Percentiles rank a stretch among this genome's conserved stretches.
Evolutionary conservation across 495 filamentous ascomycete genomes (phyloP).

Genomic region (Letharia lupina): DNA sequence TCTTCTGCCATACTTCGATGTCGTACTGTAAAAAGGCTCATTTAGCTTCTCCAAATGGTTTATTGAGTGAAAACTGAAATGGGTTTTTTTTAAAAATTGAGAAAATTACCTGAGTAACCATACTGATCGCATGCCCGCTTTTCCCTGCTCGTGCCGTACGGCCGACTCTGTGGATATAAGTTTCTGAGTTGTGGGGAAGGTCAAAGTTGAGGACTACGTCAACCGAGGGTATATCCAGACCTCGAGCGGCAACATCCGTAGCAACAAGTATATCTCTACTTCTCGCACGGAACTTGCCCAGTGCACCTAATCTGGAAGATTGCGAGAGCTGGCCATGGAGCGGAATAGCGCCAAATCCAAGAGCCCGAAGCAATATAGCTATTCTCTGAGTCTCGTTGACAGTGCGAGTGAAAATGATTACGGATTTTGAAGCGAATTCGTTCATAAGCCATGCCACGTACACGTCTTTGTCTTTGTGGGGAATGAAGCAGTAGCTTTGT

Average conservation of each 20-base stretch:
- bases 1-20: constrained; percentile 74
- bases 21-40: constrained; percentile 54
- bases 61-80: too few species aligned
- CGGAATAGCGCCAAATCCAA: constrained; percentile 81
- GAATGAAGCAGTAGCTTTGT: constrained; percentile 76
- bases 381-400: constrained; percentile 83
- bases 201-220: constrained; percentile 87
- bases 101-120: constrained; percentile 52
- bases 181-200: constrained; percentile 73
- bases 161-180: constrained; percentile 91
- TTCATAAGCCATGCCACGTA: constrained; percentile 82
- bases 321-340: constrained; percentile 87
- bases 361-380: constrained; percentile 66
- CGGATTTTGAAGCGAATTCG: constrained; percentile 71
- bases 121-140: constrained; percentile 67
- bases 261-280: constrained; percentile 81
- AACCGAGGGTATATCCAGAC: constrained; percentile 89
- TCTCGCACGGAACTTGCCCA: constrained; percentile 77
- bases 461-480: constrained; percentile 81
- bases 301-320: constrained; percentile 68
- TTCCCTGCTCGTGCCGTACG: constrained; percentile 88
- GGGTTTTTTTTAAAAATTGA: too few species aligned
- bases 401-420: constrained; percentile 88
- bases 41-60: too few species aligned
- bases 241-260: constrained; percentile 89